Percentiles rank a stretch among this genome's conserved stretches.
Conservation (phyloP, 345 rosid genomes). For the Populus ilicifolia region DNA sequence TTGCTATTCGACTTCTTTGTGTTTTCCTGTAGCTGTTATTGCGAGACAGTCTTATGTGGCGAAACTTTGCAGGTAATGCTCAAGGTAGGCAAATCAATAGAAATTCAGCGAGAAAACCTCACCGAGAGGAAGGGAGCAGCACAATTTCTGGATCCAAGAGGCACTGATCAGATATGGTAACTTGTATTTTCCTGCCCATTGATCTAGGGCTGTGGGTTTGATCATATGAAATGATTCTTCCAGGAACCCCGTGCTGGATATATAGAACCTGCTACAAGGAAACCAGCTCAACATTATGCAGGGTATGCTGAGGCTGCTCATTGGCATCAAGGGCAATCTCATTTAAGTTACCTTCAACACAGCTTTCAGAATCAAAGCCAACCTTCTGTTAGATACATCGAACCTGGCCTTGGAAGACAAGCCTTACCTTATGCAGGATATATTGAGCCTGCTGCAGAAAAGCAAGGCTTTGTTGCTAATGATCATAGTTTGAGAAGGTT, state of each 20-base stretch:
- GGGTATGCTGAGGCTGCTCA: constrained; percentile 1
- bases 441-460: constrained; percentile 3
- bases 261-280: not conserved
- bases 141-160: constrained; percentile 18
- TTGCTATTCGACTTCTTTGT: not conserved
- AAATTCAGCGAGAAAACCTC: constrained; percentile 9
- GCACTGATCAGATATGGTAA: constrained; percentile 22
- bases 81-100: constrained; percentile 1
- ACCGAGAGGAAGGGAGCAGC: not conserved
- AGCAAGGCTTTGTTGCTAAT: not conserved
- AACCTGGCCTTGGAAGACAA: constrained; percentile 3
- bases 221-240: constrained; percentile 3
- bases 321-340: constrained; percentile 3
- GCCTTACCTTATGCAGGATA: constrained; percentile 24
- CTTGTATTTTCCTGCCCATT: not conserved
- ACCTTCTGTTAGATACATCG: constrained; percentile 4
- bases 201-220: not conserved
- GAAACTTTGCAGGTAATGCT: constrained; percentile 5
- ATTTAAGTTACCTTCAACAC: not conserved
- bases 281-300: not conserved
- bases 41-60: not conserved
- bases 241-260: constrained; percentile 31
- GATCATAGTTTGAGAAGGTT: constrained; percentile 12
- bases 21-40: not conserved
- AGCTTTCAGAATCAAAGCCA: not conserved